Conservation (phyloP, 2,329 filamentous ascomycete genomes). For the Paracorniculantispora psalliotae region DNA sequence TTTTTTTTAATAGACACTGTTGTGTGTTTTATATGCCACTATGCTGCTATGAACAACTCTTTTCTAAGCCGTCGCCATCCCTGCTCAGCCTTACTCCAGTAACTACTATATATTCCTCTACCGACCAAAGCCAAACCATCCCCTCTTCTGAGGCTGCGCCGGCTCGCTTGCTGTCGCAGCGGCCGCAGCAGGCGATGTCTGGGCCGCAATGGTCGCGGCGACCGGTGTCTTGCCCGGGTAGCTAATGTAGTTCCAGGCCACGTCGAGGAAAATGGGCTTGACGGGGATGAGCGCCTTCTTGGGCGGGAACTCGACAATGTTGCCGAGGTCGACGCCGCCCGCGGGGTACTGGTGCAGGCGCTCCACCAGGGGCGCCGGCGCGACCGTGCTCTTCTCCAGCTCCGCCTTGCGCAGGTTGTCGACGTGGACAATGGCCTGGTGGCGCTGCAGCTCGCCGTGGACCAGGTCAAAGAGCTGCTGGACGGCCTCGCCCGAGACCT, state of each 20-base stretch:
- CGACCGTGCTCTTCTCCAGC: slow-evolving; percentile 31
- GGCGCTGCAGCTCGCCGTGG: slow-evolving; percentile 68
- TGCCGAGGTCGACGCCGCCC: slow-evolving; percentile 66
- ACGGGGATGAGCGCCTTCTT: slow-evolving; percentile 77
- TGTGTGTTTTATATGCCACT: not conserved
- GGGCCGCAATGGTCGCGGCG: slow-evolving; percentile 18
- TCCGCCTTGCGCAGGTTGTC: slow-evolving; percentile 55
- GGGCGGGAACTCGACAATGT: slow-evolving; percentile 83
- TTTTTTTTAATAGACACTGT: not conserved
- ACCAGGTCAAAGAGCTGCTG: slow-evolving; percentile 58
- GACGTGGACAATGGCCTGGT: slow-evolving; percentile 81
- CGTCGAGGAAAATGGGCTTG: slow-evolving; percentile 93
- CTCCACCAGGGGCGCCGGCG: slow-evolving; percentile 60
- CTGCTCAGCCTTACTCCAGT: not conserved
- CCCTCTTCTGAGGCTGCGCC: slow-evolving; percentile 54
- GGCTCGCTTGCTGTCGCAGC: slow-evolving; percentile 26
- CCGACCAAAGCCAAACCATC: slow-evolving; percentile 72
- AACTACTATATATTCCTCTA: slow-evolving; percentile 24
- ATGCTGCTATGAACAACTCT: not conserved
- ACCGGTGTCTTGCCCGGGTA: slow-evolving; percentile 63
- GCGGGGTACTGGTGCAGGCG: slow-evolving; percentile 70
- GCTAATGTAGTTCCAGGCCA: slow-evolving; percentile 95
- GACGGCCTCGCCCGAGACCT: slow-evolving; percentile 56
- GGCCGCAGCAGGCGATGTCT: not conserved
- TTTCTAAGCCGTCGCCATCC: not conserved